A percentile compares a stretch with the other conserved stretches of the same genome.
Evolutionary conservation across 73 alveolate genomes (phyloP).

Genomic region (Paramecium caudatum): DNA sequence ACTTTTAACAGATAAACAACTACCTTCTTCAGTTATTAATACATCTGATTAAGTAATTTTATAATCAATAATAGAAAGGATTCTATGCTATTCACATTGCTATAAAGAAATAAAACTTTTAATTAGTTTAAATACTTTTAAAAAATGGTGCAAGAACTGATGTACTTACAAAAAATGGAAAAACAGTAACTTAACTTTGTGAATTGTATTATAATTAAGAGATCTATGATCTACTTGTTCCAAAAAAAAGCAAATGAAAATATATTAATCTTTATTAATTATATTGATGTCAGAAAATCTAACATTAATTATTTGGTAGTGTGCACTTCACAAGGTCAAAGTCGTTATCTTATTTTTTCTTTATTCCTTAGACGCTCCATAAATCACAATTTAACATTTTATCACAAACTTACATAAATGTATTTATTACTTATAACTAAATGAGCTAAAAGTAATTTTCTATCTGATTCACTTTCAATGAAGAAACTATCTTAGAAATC

Average conservation of each 20-base stretch:
- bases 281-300: neutral
- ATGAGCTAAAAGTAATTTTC: neutral
- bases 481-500: neutral
- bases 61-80: constrained; percentile 6
- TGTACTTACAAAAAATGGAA: constrained; percentile 28
- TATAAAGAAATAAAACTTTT: neutral
- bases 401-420: neutral
- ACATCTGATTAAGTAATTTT: neutral
- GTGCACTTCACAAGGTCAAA: neutral
- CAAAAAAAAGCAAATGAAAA: neutral
- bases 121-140: neutral
- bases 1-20: neutral
- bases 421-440: neutral
- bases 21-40: neutral
- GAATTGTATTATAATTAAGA: neutral
- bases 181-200: neutral
- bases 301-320: constrained; percentile 14
- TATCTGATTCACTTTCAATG: neutral
- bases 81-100: constrained; percentile 39
- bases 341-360: neutral
- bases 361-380: neutral
- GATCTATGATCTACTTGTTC: neutral
- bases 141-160: neutral
- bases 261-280: neutral
- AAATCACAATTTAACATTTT: neutral